These are phyloP conservation scores for Fragilaria radians DNA, from an alignment of 108 stramenopile genomes.

Conservation along the genomic window DNA sequence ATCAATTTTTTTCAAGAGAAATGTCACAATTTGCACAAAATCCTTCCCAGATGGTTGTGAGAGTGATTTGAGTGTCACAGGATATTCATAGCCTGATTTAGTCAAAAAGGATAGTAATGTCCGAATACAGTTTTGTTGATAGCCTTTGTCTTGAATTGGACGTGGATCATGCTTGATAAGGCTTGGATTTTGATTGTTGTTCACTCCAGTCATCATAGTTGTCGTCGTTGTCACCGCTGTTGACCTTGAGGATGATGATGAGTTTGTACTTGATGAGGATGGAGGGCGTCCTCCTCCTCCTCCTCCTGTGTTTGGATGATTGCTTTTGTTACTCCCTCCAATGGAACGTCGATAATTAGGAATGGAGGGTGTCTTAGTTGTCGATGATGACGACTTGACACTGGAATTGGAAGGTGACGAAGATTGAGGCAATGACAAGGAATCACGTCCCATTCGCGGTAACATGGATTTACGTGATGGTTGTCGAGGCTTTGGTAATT, in stretches of 20 bases:
- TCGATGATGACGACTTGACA: not conserved
- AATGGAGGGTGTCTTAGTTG: not conserved
- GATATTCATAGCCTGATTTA: slow-evolving; percentile 58
- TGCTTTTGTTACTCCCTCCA: not conserved
- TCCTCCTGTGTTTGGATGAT: slow-evolving; percentile 14
- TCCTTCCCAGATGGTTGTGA: slow-evolving; percentile 89
- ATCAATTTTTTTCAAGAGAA: slow-evolving; percentile 85
- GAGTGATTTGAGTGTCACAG: slow-evolving; percentile 70
- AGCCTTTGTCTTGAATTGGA: slow-evolving; percentile 64
- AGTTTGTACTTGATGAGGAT: slow-evolving; percentile 9
- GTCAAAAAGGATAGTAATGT: slow-evolving; percentile 67
- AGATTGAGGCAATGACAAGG: slow-evolving; percentile 17
- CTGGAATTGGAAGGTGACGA: slow-evolving; percentile 7
- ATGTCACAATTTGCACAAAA: slow-evolving; percentile 91
- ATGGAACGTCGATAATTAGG: not conserved
- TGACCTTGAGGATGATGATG: not conserved
- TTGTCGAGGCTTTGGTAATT: slow-evolving; percentile 10
- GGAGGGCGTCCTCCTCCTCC: slow-evolving; percentile 17
- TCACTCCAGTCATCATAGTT: not conserved
- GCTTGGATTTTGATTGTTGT: not conserved
- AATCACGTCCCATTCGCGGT: slow-evolving; percentile 33
- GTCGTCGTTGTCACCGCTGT: not conserved
- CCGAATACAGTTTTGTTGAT: slow-evolving; percentile 59
- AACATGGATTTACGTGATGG: slow-evolving; percentile 34
- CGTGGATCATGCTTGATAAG: slow-evolving; percentile 37